phyloP scores from a whole-genome alignment of 768 basidiomycete species.

The Lenzites betulinus region DNA sequence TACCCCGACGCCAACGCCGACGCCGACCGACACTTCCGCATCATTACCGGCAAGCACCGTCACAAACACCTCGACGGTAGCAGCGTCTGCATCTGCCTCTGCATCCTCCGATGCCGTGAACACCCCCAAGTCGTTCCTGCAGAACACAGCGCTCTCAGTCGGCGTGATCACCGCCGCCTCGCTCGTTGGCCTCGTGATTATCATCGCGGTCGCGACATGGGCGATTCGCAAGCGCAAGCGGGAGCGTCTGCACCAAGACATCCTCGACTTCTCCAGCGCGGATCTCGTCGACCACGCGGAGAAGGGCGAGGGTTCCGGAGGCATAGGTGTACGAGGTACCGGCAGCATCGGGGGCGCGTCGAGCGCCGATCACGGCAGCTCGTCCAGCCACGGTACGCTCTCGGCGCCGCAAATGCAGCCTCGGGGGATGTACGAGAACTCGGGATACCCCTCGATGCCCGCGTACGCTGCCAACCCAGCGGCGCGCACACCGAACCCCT shows the following conservation, averaged over 20 bases:
- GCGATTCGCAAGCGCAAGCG: constrained; percentile 51
- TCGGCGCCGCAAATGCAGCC: constrained; percentile 5
- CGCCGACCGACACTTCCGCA: neutral
- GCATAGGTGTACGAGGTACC: constrained; percentile 1
- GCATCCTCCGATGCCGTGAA: constrained; percentile 32
- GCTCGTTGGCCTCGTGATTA: constrained; percentile 46
- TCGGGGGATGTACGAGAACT: constrained; percentile 20
- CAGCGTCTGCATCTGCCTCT: constrained; percentile 11
- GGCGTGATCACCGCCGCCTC: constrained; percentile 54
- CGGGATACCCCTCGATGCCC: constrained; percentile 10
- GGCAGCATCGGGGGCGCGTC: constrained; percentile 4
- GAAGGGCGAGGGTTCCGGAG: constrained; percentile 16
- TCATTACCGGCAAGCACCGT: neutral
- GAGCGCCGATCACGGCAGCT: constrained; percentile 15
- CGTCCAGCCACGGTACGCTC: constrained; percentile 1
- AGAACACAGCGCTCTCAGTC: constrained; percentile 66
- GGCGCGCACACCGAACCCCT: constrained; percentile 5
- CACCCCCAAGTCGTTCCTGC: constrained; percentile 48
- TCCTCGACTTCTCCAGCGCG: constrained; percentile 27
- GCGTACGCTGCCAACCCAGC: constrained; percentile 7
- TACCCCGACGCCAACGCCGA: neutral
- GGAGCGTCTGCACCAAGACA: constrained; percentile 30
- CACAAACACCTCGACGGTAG: neutral
- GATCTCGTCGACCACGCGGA: constrained; percentile 23
- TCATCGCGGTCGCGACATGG: constrained; percentile 48